Base-by-base conservation (phyloP, 140 eudicot species). In the Senecio squalidus region DNA sequence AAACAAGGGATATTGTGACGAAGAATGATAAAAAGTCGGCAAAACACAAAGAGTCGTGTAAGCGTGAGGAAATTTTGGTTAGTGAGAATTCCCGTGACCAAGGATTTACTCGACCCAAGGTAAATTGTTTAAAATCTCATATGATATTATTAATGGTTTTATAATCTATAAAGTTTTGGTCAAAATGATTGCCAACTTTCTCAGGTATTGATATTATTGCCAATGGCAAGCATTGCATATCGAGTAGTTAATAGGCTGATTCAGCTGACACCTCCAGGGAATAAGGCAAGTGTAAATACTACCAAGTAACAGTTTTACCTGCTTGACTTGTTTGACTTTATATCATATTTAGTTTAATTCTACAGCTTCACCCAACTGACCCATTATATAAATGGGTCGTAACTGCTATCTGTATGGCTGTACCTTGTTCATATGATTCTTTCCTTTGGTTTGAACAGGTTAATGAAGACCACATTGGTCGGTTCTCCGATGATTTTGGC, bases 31-130 rank as follows among this genome's bases (percentile, higher is more conserved):
- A 78, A 34, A 82, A 76, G 71, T 51, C 87, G 69, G 79, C 82
- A 6, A 92, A 77, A 77, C 68, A 40, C 17, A 80, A 75, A 45
- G 86, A 81, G 53, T 60, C 43, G n/a, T n/a, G n/a, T 28, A 62
- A 71, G 44, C 69, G 60, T 22, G 84, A 62, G 25, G 83, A 72
- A 63, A 41, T 51, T 62, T 16, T 69, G 2, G 73, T 68, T 34
- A 51, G 56, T 38, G 80, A 80, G 49, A 55, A 39, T 39, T 84
- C 46, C 54, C 87, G 70, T 72, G 96, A 92, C 61, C 95, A 76
- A 25, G 98, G 98, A 1, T 92, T 84, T 66, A 87, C 95, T 53
- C 96, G 92, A 21, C 95, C 98, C 10, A 92, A 92, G 95, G 98
- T 92, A 75, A 27, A 6, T 15, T 55, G 21, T 29, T 13, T 49